Base-by-base conservation (phyloP, 257 asterid species). In the Plantago elongata region DNA sequence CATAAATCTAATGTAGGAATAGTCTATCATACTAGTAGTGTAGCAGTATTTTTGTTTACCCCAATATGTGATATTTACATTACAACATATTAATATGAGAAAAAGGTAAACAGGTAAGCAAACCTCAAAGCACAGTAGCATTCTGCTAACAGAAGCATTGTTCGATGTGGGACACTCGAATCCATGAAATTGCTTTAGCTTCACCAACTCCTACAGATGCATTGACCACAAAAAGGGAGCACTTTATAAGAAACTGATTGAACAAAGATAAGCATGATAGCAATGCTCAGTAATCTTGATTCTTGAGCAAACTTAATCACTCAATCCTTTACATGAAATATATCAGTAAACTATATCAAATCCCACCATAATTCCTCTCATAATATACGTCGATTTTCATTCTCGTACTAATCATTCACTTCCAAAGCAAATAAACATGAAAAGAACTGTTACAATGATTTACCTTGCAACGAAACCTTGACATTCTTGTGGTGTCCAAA, bases 111-210 rank as follows among this genome's bases (percentile, higher is more conserved):
- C 48, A 50, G 52, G 61, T 66, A 43, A 58, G 62, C 69, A 38
- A 56, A 70, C 75, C 69, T 62, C 40, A 62, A 59, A 68, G 16
- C 72, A 63, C 48, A 43, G 47, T 61, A 71, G 49, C 63, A 72
- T 10, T 68, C 54, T 61, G 61, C 72, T 18, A 68, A 51, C 51
- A 61, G 61, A 47, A 43, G 44, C 37, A 44, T 34, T 69, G 64
- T 69, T 73, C 81, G 59, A 56, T 48, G 74, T 68, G 78, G 82
- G 78, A 70, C 64, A 64, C 66, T 61, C 57, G 70, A 67, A 76
- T 75, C 75, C 63, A 40, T 54, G 60, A 54, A 52, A 68, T 54
- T 49, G 66, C 69, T 73, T 73, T 45, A 65, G 51, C 61, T 67
- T 79, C 62, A 68, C 69, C 64, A 70, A 50, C 66, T 73, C 69